Conservation (phyloP, 1,139 yeast genomes). For the Fermentozyma sake region DNA sequence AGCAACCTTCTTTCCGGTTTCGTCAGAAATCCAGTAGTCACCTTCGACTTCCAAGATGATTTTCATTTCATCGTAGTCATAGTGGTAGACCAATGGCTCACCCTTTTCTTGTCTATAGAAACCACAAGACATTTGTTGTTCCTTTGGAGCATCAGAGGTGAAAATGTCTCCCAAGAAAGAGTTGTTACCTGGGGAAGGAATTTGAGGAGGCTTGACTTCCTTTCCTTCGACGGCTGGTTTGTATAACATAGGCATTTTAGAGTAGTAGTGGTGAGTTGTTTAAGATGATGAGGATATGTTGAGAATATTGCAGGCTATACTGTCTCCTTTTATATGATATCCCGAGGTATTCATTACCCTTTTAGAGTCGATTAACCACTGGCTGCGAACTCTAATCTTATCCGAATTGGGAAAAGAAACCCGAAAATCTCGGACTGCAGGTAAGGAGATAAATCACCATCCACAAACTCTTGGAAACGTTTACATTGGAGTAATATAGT, state of each 20-base stretch:
- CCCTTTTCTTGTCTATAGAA: slow-evolving; percentile 67
- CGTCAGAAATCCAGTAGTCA: slow-evolving; percentile 57
- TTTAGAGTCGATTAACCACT: too few species aligned
- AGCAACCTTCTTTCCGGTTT: slow-evolving; percentile 53
- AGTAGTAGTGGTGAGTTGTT: not conserved
- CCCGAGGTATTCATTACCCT: too few species aligned
- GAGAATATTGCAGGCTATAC: too few species aligned
- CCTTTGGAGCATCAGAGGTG: slow-evolving; percentile 55
- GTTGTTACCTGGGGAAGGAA: slow-evolving; percentile 56
- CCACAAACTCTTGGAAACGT: too few species aligned
- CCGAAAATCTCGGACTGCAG: too few species aligned
- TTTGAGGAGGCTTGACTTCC: slow-evolving; percentile 51
- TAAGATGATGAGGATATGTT: too few species aligned
- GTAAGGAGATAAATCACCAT: too few species aligned
- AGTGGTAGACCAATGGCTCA: slow-evolving; percentile 59
- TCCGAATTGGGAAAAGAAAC: too few species aligned
- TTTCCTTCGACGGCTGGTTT: slow-evolving; percentile 51
- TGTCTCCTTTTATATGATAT: too few species aligned
- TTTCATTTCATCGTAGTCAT: slow-evolving; percentile 69
- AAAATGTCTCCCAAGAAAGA: slow-evolving; percentile 64
- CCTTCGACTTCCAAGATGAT: slow-evolving; percentile 63
- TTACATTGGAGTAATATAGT: too few species aligned
- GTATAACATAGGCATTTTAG: slow-evolving; percentile 56
- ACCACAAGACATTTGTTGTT: slow-evolving; percentile 58
- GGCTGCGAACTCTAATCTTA: too few species aligned